Evolutionary conservation across 345 rosid species (phyloP).

Genomic region (Brassica rapa): DNA sequence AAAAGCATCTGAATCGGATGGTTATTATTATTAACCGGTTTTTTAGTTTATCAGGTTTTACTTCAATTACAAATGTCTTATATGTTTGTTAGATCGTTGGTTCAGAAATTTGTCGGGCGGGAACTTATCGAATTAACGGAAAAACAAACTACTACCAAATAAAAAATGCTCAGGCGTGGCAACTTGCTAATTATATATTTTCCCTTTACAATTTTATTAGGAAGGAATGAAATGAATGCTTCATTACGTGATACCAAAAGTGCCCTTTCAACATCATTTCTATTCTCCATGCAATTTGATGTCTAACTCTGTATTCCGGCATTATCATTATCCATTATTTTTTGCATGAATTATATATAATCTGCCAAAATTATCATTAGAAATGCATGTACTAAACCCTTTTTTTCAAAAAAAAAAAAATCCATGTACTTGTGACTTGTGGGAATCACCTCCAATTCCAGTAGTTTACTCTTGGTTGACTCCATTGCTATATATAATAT

Average conservation of each 20-base stretch:
- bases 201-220: constrained; percentile 47
- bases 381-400: background rate
- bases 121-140: too few species aligned
- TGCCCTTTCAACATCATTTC: constrained; percentile 53
- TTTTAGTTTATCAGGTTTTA: background rate
- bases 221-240: constrained; percentile 37
- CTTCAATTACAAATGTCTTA: background rate
- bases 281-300: constrained; percentile 54
- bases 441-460: background rate
- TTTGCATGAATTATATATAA: constrained; percentile 21
- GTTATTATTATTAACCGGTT: background rate
- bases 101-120: background rate
- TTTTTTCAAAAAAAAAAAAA: too few species aligned
- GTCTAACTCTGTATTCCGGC: constrained; percentile 39
- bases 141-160: background rate
- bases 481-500: background rate
- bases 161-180: constrained; percentile 66
- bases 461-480: background rate
- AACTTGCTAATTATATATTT: constrained; percentile 48
- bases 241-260: constrained; percentile 39
- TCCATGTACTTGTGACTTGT: background rate
- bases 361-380: background rate
- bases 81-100: background rate
- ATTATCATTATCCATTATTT: constrained; percentile 46
- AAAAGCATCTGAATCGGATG: background rate